Evolutionary conservation across 2,329 filamentous ascomycete species (phyloP).

Genomic region (Teratosphaeria destructans): DNA sequence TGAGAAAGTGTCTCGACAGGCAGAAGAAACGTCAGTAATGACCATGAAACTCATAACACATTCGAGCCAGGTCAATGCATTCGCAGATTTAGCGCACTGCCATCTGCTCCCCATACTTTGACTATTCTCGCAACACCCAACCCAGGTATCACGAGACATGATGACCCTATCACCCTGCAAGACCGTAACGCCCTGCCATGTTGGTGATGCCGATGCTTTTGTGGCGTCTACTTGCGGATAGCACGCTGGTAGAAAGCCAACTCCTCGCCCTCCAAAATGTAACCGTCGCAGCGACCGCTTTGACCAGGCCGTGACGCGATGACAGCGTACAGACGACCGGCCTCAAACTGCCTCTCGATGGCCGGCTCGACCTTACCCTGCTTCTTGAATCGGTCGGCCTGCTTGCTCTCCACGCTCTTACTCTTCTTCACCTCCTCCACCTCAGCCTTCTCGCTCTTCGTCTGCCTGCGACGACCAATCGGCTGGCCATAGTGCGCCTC

Average conservation of each 20-base stretch:
- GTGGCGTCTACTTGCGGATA: constrained; percentile 81
- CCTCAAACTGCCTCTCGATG: constrained; percentile 98
- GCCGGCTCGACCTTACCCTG: constrained; percentile 85
- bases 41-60: background rate
- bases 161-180: background rate
- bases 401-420: constrained; percentile 94
- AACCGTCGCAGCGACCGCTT: constrained; percentile 92
- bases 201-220: background rate
- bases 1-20: background rate
- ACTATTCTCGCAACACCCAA: background rate
- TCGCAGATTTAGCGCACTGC: background rate
- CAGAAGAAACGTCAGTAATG: background rate
- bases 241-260: constrained; percentile 99
- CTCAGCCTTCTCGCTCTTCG: constrained; percentile 51
- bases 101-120: background rate
- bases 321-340: constrained; percentile 91
- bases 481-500: constrained; percentile 96
- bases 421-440: constrained; percentile 77
- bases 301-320: constrained; percentile 89
- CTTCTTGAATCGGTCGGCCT: constrained; percentile 71
- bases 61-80: background rate
- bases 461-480: constrained; percentile 83
- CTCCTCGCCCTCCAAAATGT: constrained; percentile 98
- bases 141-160: background rate
- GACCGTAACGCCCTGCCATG: background rate